A percentile compares a stretch with the other conserved stretches of the same genome.
These are phyloP conservation scores for Mycena kentingensis DNA, from an alignment of 768 basidiomycete genomes.

Conservation along the genomic window DNA sequence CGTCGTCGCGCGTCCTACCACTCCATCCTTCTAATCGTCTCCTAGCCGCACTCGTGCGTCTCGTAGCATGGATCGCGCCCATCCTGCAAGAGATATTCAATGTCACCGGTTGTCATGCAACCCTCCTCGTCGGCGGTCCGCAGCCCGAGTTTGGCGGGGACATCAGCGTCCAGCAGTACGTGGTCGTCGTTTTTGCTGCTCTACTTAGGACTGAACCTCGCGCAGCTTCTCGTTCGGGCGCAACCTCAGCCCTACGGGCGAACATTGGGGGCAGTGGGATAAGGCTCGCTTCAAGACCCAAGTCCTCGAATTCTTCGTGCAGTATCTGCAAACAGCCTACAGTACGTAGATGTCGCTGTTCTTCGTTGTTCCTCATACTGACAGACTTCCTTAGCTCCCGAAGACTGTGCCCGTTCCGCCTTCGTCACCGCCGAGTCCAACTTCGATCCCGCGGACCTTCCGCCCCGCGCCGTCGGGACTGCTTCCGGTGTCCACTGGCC, in stretches of 20 bases:
- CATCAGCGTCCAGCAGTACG: not conserved
- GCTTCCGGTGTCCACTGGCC: too few species aligned
- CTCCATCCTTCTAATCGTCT: not conserved
- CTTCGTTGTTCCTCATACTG: not conserved
- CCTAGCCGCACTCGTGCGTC: not conserved
- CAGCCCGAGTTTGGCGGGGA: constrained; percentile 2
- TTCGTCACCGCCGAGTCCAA: too few species aligned
- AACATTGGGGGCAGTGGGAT: constrained; percentile 7
- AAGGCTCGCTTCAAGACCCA: not conserved
- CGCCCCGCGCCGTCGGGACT: too few species aligned
- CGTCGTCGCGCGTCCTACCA: not conserved
- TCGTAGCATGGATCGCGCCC: not conserved
- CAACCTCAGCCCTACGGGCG: not conserved
- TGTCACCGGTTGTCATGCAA: not conserved
- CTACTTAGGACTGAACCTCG: not conserved
- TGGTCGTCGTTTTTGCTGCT: not conserved
- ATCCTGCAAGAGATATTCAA: constrained; percentile 1
- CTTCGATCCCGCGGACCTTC: too few species aligned
- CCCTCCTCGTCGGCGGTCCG: not conserved
- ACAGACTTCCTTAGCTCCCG: too few species aligned
- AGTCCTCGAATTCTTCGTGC: not conserved
- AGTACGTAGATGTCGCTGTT: not conserved
- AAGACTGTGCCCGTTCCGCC: too few species aligned
- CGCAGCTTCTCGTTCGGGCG: constrained; percentile 1
- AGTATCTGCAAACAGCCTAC: constrained; percentile 8